Evolutionary conservation across 2,329 filamentous ascomycete genomes (phyloP), one percentile per base, ranked within the genome.

Genomic region (Acephala macrosclerotiorum): DNA sequence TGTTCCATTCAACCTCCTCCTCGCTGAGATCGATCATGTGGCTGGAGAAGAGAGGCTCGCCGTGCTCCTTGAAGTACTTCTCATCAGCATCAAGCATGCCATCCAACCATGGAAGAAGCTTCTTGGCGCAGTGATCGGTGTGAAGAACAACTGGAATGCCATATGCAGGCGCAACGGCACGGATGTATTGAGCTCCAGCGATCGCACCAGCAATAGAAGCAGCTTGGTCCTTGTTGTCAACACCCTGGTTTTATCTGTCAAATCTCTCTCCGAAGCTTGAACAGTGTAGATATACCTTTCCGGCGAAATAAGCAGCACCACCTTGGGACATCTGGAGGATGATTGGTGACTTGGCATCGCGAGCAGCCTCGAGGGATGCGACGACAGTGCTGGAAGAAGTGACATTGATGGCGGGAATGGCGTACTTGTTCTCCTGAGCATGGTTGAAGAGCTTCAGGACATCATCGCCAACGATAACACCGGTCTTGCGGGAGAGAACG

Each of bases 1-100:
- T 91, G 89, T 99, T 98, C 83, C 87, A 93, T 68, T 96, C 88
- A 72, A 97, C 91, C 47, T 88, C 79, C 86, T 98, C 95, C 85
- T 97, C 96, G 29, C 92, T 96, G 76, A 97, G 84, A 82, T 99
- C 96, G 78, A 98, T 97, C 96, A 99, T 99, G 90, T 99, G 96
- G 75, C 89, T 93, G 79, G 90, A 94, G 89, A 96, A 98, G 69
- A 98, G 91, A 72, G 96, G 95, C 82, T 94, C 91, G 83, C 92
- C 92, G 79, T 95, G 89, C 79, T 88, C 80, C 90, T 97, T 96
- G 91, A 97, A 97, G 86, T 94, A 95, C 67, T 84, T 86, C 89
- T 98, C 96, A 77, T 98, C 96, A 75, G 90, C 95, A 70, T 96
- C 94, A 75, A 98, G 83, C 90, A 97, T 94, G 79, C 94, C 94